Conservation (phyloP, 2,329 filamentous ascomycete genomes). For the Fusarium sp. region DNA sequence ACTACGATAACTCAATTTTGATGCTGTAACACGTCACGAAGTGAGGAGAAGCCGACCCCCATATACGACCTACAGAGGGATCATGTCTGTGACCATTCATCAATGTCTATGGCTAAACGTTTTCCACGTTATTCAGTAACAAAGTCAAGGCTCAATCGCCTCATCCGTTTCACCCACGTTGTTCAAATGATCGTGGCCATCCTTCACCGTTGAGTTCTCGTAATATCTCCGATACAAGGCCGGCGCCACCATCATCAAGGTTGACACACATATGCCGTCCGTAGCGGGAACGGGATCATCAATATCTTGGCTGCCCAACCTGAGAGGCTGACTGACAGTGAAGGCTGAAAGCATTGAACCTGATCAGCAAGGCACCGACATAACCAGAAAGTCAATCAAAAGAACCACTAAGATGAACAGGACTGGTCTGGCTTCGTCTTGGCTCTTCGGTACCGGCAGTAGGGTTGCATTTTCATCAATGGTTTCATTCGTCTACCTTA, state of each 20-base stretch:
- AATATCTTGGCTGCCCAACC: not conserved
- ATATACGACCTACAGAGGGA: not conserved
- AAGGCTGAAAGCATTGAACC: not conserved
- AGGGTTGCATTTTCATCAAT: constrained; percentile 11
- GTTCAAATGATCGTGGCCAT: not conserved
- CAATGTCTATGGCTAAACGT: not conserved
- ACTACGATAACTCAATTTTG: constrained; percentile 18
- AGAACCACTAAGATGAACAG: not conserved
- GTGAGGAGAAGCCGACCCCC: not conserved
- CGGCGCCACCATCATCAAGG: constrained; percentile 29
- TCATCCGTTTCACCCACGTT: constrained; percentile 10
- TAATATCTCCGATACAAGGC: constrained; percentile 27
- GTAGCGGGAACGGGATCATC: constrained; percentile 12
- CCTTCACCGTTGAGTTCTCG: not conserved
- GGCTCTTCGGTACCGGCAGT: not conserved
- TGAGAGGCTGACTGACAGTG: not conserved
- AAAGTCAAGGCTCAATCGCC: constrained; percentile 1
- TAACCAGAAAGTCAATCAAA: not conserved
- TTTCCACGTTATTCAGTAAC: not conserved
- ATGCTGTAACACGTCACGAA: constrained; percentile 22
- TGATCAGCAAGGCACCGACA: constrained; percentile 14
- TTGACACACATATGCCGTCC: constrained; percentile 9
- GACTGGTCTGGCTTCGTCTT: not conserved
- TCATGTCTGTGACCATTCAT: not conserved
- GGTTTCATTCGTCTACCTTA: constrained; percentile 6